Base-by-base conservation (phyloP, 805 yeast species). In the Candida ascalaphidarum region DNA sequence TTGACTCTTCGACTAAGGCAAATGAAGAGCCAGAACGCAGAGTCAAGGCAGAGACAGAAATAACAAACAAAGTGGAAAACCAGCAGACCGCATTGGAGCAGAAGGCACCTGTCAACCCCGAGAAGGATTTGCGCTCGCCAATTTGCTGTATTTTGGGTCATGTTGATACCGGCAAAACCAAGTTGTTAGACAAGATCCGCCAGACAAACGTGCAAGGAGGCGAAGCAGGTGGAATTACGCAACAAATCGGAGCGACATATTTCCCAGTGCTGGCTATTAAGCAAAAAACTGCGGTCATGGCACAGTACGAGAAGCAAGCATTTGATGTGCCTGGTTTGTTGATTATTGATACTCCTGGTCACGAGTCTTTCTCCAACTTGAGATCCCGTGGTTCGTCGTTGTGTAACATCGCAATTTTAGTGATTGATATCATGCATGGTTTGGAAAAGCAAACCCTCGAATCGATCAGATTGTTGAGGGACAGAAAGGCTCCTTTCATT, bases 151-250 rank as follows among this genome's bases (percentile, higher is more conserved):
- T 92, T 50, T 72, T 92, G 58, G 99, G 99, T 55, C 99, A 92
- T 68, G 99, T 92, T 61, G 99, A 92, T 71, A 92, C 98, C 33
- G 99, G 99, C 78, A 92, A 92, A 63, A 92, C 99, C 42, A 92
- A 92, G 57, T 73, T 92, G 41, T 71, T 92, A 55, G 99, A 92
- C 55, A 92, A 92, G 61, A 79, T 92, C 44, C 89, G 99, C 67
- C 96, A 89, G 67, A 92, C 97, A 23, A 92, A 92, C 52, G 99
- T 92, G 36, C 99, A 92, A 68, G 99, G 96, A 57, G 99, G 98
- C 52, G 99, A 92, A 67, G 99, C 99, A 31, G 99, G 99, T 68
- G 99, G 99, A 68, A 92, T 92, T 57, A 92, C 99, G 40, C 99
- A 92, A 72, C 99, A 92, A 65, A 92, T 92, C 53, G 99, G 99